phyloP scores from a whole-genome alignment of 768 basidiomycete species.

The Leccinum disarticulatum region DNA sequence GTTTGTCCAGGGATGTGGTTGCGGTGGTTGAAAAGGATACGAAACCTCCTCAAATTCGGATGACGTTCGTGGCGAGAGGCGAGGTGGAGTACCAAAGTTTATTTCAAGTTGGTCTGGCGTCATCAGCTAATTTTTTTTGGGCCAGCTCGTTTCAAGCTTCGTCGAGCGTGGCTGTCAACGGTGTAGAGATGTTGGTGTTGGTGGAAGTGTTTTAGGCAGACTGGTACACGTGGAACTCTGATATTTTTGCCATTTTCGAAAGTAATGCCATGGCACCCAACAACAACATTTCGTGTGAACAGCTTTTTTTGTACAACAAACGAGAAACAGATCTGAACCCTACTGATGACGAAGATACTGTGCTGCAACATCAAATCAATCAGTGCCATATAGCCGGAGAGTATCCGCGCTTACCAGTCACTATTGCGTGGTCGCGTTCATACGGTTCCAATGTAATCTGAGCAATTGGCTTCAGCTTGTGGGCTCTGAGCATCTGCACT shows the following conservation, averaged over 20 bases:
- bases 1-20: conserved; percentile 30
- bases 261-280: conserved; percentile 7
- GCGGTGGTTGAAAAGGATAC: conserved; percentile 47
- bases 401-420: conserved; percentile 55
- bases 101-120: conserved; percentile 66
- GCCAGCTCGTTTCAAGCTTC: conserved; percentile 5
- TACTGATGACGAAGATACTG: conserved; percentile 48
- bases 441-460: conserved; percentile 95
- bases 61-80: conserved; percentile 49
- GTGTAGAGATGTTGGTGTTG: background rate
- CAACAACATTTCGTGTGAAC: conserved; percentile 20
- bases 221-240: conserved; percentile 12
- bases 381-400: background rate
- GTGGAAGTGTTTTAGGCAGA: background rate
- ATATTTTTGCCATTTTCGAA: conserved; percentile 3
- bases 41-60: conserved; percentile 73
- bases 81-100: conserved; percentile 62
- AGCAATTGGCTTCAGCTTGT: conserved; percentile 89
- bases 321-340: conserved; percentile 1
- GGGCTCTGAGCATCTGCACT: conserved; percentile 74
- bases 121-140: conserved; percentile 43
- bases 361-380: conserved; percentile 30
- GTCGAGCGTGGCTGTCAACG: background rate
- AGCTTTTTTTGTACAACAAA: conserved; percentile 21
- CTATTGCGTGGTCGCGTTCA: conserved; percentile 90